These are phyloP conservation scores for Pelargonium fulgidum DNA, from an alignment of 441 rosid species.

Conservation along the genomic window DNA sequence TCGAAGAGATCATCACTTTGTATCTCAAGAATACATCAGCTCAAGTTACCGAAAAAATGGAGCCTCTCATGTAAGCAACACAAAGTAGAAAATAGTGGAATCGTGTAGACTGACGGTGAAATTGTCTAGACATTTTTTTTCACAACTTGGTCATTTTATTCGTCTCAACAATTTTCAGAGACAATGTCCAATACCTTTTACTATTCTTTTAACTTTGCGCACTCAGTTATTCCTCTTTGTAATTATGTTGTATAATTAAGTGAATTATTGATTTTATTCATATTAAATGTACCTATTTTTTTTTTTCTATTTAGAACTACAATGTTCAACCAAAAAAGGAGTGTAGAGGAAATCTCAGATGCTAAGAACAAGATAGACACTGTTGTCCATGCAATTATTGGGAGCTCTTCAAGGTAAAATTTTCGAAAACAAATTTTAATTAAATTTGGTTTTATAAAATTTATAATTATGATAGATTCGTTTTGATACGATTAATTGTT, in stretches of 20 bases:
- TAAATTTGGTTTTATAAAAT: too few species aligned
- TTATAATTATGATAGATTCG: not conserved
- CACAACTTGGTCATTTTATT: too few species aligned
- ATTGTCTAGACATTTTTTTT: too few species aligned
- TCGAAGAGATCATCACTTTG: slow-evolving; percentile 1
- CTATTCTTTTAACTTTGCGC: too few species aligned
- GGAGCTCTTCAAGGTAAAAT: not conserved
- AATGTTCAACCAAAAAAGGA: slow-evolving; percentile 3
- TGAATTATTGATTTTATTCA: too few species aligned
- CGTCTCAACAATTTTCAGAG: too few species aligned
- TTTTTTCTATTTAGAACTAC: not conserved
- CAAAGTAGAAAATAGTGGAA: too few species aligned
- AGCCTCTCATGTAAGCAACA: not conserved
- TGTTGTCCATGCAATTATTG: not conserved
- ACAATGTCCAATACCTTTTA: too few species aligned
- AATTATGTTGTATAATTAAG: too few species aligned
- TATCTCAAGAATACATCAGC: not conserved
- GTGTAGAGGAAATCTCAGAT: not conserved
- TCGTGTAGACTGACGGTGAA: too few species aligned
- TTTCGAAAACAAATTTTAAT: not conserved
- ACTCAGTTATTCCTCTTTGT: too few species aligned
- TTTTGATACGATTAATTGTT: too few species aligned
- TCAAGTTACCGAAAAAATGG: not conserved
- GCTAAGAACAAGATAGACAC: not conserved
- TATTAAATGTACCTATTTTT: not conserved